Evolutionary conservation across 23 red algal species (phyloP).

Genomic region (Gracilaria gracilis): DNA sequence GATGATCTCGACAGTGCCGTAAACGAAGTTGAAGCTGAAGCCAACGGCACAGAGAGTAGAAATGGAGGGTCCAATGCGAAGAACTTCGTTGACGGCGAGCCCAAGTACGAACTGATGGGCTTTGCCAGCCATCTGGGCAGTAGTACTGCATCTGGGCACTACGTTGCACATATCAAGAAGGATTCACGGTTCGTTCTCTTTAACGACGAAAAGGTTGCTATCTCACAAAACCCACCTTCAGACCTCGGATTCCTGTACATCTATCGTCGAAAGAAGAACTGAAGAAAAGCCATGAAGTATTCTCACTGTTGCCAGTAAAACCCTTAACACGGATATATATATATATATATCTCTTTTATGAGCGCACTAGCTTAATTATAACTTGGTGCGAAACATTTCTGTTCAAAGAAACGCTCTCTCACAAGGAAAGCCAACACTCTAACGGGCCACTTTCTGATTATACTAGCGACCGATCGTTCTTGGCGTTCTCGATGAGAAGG

Average conservation of each 20-base stretch:
- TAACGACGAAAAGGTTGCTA: conserved; percentile 95
- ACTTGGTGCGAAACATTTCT: too few species aligned
- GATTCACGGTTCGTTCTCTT: conserved; percentile 79
- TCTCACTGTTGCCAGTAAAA: background rate
- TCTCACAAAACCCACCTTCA: conserved; percentile 74
- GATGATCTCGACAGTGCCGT: conserved; percentile 54
- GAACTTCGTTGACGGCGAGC: conserved; percentile 61
- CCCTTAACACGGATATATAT: background rate
- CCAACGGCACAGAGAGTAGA: conserved; percentile 27
- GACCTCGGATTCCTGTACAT: conserved; percentile 91
- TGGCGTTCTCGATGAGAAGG: too few species aligned
- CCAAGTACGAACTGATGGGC: conserved; percentile 83
- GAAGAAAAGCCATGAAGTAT: background rate
- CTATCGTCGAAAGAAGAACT: conserved; percentile 73
- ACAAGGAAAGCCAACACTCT: too few species aligned
- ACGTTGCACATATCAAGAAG: conserved; percentile 93
- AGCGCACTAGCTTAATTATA: too few species aligned
- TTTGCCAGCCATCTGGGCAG: conserved; percentile 90
- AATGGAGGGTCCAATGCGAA: background rate
- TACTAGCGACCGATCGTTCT: too few species aligned
- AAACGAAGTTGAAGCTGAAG: conserved; percentile 17
- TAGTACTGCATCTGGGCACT: conserved; percentile 91
- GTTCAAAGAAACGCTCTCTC: too few species aligned
- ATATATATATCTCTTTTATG: too few species aligned
- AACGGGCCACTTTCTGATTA: too few species aligned